Evolutionary conservation across 1,139 yeast genomes (phyloP), one percentile per base, ranked within the genome.

Genomic region (Lodderomyces margitis): DNA sequence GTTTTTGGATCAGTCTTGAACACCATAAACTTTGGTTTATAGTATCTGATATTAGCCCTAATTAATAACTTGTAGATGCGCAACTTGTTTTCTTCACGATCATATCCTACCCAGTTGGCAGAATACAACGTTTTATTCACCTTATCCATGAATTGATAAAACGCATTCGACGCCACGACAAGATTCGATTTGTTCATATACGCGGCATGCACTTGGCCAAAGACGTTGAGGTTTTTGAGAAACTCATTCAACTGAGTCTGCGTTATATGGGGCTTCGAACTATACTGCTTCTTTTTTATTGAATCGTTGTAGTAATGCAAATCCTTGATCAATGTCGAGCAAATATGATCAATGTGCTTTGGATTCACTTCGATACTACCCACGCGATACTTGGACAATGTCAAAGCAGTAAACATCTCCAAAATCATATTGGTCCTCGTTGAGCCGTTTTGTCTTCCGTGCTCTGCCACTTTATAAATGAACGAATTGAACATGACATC

Each of bases 231-330:
- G 31, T 48, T 48, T 5, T 24, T 39, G 7, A 40, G 30, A 28
- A 41, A 34, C 20, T 46, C 42, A 12, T 30, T 12, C 28, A 45
- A 37, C 35, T 46, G 47, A 4, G 30, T 12, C 12, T 19, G 34
- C 5, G 21, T 35, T n/a, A 39, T 20, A 34, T 17, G 11, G 17
- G 24, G 37, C 31, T 41, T 30, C 12, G 30, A 5, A 9, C 16
- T 17, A 14, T 35, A 28, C 3, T 19, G 15, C n/a, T 42, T 36
- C 30, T 64, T 64, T 36, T 52, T 56, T 40, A 68, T 66, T 39
- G 47, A 56, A 44, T 68, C 72, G 37, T 62, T 62, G 50, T 57
- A 65, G 43, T 67, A 63, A 43, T 64, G 61, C 12, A 70, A 43
- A 40, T 70, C 74, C 20, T 63, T 61, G 44, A 56, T 56, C 38